Evolutionary conservation across 2,329 filamentous ascomycete genomes (phyloP).

Genomic region (Bretziella fagacearum): DNA sequence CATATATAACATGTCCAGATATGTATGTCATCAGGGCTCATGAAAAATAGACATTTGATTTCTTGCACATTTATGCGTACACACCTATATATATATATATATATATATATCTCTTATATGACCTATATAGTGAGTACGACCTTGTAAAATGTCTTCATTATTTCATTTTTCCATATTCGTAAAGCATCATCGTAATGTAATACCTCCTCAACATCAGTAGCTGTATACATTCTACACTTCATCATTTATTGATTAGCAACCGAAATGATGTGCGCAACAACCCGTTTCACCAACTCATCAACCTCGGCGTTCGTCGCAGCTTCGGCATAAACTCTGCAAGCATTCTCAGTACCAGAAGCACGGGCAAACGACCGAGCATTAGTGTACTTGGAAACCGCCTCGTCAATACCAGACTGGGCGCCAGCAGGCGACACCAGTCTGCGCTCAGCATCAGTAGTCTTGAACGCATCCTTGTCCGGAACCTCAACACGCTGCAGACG

Average conservation of each 20-base stretch:
- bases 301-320: constrained; percentile 78
- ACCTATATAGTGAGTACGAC: no score
- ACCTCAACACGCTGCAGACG: constrained; percentile 89
- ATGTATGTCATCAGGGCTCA: no score
- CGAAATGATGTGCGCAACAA: constrained; percentile 47
- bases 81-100: no score
- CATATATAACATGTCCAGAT: no score
- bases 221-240: background rate
- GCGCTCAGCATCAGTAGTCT: constrained; percentile 82
- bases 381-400: constrained; percentile 75
- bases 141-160: no score
- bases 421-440: constrained; percentile 64
- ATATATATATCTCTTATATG: no score
- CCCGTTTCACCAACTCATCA: constrained; percentile 74
- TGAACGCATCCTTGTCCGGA: constrained; percentile 71
- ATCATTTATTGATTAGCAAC: constrained; percentile 11
- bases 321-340: constrained; percentile 89
- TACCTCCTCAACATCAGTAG: background rate
- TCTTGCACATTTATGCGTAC: background rate
- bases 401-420: constrained; percentile 73
- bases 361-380: constrained; percentile 80
- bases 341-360: constrained; percentile 89
- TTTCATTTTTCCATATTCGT: no score
- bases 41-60: background rate
- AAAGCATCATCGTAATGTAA: background rate